Evolutionary conservation across 306 rosid genomes (phyloP).

Genomic region (Medicago lupulina): DNA sequence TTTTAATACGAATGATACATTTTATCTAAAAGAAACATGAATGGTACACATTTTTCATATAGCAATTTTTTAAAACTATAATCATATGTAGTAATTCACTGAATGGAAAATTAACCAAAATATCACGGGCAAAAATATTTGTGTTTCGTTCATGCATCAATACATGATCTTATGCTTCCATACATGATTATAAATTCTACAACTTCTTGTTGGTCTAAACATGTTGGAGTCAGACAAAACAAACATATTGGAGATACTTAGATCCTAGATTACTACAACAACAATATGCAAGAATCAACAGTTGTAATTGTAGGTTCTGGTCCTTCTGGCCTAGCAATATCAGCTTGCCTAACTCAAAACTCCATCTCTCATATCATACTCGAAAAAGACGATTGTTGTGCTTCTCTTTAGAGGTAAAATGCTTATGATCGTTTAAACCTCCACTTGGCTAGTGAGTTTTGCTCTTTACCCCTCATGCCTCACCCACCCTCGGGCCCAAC

Average conservation of each 20-base stretch:
- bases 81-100: neutral
- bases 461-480: conserved; percentile 44
- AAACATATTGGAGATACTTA: neutral
- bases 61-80: neutral
- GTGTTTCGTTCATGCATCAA: too few species aligned
- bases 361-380: conserved; percentile 51
- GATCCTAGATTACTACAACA: neutral
- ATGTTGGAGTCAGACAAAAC: neutral
- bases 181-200: neutral
- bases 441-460: conserved; percentile 54
- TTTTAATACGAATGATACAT: too few species aligned
- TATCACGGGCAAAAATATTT: neutral
- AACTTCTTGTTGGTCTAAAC: neutral
- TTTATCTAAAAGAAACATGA: too few species aligned
- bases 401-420: conserved; percentile 62
- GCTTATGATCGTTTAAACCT: conserved; percentile 54
- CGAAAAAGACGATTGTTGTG: conserved; percentile 50
- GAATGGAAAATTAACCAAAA: neutral
- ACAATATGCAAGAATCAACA: conserved; percentile 27
- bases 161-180: neutral
- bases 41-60: neutral
- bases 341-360: conserved; percentile 43
- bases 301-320: conserved; percentile 55
- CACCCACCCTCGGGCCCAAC: conserved; percentile 38
- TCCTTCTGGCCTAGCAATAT: conserved; percentile 58